Evolutionary conservation across 345 rosid species (phyloP), one percentile per base, ranked within the genome.

Genomic region (Excoecaria agallocha): DNA sequence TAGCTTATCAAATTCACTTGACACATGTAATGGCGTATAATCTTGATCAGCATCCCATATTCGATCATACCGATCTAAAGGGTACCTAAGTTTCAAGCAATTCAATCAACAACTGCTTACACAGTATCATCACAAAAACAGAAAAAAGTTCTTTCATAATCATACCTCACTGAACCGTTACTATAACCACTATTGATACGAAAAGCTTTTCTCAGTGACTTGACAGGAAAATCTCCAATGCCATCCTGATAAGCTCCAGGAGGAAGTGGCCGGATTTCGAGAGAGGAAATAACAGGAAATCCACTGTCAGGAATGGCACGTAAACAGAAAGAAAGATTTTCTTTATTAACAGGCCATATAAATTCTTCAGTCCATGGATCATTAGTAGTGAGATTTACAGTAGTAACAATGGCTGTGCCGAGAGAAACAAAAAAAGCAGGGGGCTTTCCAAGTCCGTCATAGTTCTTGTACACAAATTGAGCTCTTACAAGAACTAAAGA

Each of bases 331-430:
- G 81, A 72, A 73, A 87, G 60, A 13, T 80, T 76, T 38, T 88
- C 96, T 56, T 88, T 83, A 55, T 68, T 68, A 37, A 76, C 83
- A 0, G 89, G 89, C 94, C 89, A 88, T 51, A 92, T 70, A 71
- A 89, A 82, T 76, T 94, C 98, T 80, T 92, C 96, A 4, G 57
- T 87, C 93, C 97, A 87, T 9, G 97, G 97, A 87, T 90, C 96
- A 20, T 83, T 83, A 25, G 61, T 56, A 15, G 84, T 82, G 12
- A 94, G 91, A 82, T 90, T 86, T 43, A 94, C 88, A 15, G 79
- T 85, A 43, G 82, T 76, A 69, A 84, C 81, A 69, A 89, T 68
- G 6, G 92, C 89, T 55, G 90, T 89, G 60, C 89, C 98, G 1
- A 91, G 76, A 60, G 97, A 91, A 73, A 91, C 87, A 35, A 77